These are phyloP conservation scores for Nicotiana attenuata DNA, from an alignment of 257 asterid species.

Conservation along the genomic window DNA sequence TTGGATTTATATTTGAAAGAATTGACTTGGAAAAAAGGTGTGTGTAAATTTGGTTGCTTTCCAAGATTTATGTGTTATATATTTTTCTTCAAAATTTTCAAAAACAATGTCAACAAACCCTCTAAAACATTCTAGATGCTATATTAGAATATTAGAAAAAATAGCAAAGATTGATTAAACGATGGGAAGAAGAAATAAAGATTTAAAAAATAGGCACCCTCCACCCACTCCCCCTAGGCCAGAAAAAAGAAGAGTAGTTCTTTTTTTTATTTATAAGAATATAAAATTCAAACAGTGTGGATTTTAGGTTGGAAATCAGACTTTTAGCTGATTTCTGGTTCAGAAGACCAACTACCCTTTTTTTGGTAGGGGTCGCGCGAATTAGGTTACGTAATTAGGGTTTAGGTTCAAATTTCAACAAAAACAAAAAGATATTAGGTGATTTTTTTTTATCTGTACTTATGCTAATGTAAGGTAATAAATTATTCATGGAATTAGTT, in stretches of 20 bases:
- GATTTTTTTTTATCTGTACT: no score
- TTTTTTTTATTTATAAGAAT: no score
- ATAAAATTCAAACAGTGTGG: not conserved
- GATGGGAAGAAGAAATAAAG: not conserved
- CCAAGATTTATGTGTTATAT: not conserved
- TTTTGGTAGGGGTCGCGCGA: no score
- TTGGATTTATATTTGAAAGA: no score
- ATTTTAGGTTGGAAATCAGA: not conserved
- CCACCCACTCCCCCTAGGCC: no score
- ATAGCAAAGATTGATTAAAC: not conserved
- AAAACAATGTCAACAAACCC: not conserved
- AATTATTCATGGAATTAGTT: no score
- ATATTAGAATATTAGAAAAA: not conserved
- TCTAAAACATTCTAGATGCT: not conserved
- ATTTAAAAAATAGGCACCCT: no score
- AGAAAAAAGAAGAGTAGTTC: not conserved
- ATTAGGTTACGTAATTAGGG: no score
- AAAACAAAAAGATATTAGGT: no score
- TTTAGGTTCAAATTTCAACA: no score
- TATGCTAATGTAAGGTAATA: no score
- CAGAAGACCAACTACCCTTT: not conserved
- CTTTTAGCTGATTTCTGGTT: conserved; percentile 2
- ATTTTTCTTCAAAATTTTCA: not conserved
- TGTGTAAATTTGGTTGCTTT: not conserved
- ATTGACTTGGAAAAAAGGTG: not conserved